A percentile compares a stretch with the other conserved stretches of the same genome.
Conservation (phyloP, 2,329 filamentous ascomycete species). For the Trichoderma sp. region DNA sequence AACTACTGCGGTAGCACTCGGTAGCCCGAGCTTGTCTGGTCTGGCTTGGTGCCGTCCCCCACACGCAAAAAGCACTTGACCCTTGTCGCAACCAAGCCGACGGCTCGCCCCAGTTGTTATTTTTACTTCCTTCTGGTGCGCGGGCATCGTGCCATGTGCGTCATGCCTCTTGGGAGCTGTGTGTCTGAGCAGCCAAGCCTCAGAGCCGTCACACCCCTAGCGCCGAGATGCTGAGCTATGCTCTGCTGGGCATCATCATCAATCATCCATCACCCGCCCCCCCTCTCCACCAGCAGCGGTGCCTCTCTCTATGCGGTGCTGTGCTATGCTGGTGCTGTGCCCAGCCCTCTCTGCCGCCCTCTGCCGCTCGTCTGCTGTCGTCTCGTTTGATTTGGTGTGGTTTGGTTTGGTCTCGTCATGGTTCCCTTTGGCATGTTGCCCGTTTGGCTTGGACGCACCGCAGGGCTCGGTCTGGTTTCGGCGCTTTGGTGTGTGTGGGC, state of each 20-base stretch:
- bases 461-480: background rate
- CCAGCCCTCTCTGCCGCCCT: background rate
- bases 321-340: background rate
- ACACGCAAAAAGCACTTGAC: conserved; percentile 3
- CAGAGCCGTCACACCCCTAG: conserved; percentile 16
- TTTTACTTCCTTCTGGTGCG: conserved; percentile 21
- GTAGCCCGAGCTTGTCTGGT: conserved; percentile 7
- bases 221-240: background rate
- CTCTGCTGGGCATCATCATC: conserved; percentile 9
- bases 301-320: background rate
- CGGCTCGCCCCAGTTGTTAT: conserved; percentile 22
- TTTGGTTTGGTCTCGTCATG: background rate
- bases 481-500: background rate
- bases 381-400: background rate
- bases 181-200: conserved; percentile 14
- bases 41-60: conserved; percentile 13
- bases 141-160: conserved; percentile 21
- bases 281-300: conserved; percentile 1
- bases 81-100: conserved; percentile 17
- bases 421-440: background rate
- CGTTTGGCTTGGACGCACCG: background rate
- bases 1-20: conserved; percentile 2
- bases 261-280: conserved; percentile 1
- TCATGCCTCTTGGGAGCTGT: conserved; percentile 16
- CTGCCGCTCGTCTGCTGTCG: background rate